Base-by-base conservation (phyloP, 2,329 filamentous ascomycete genomes). In the Pseudogymnoascus sp. region DNA sequence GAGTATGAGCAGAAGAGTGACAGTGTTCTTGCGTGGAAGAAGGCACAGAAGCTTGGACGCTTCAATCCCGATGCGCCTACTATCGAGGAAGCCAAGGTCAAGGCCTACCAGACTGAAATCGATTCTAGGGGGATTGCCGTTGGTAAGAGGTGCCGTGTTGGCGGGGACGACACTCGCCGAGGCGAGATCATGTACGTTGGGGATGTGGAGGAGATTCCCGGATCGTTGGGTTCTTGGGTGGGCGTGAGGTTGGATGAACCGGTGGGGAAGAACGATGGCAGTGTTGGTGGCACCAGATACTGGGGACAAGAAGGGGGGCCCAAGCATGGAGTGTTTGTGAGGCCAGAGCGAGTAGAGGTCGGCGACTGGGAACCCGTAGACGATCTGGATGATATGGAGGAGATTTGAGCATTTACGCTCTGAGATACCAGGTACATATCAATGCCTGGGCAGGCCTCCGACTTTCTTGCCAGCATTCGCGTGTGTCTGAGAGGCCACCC, bases 1-100 rank as follows among this genome's bases (percentile, higher is more conserved):
- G 89, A 93, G 72, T 99, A 99, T 77, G 91, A 92, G 74, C 85
- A 86, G 71, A 91, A 93, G 72, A 81, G 86, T 47, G 91, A 97
- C 76, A 93, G 89, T 3, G 95, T 99, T 13, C 83, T 97, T 24
- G 90, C 93, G 5, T 97, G 92, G 92, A 99, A 99, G 78, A 93
- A 90, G 78, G 80, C 86, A n/a, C 87, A 96, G 75, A 93, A 96
- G 74, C 84, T 97, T n/a, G 95, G 95, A 61, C 90, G 95, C 37
- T 99, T 99, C 76, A 91, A 97, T 73, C 95, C 95, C 11, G 82
- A 88, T 69, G 91, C 92, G 6, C 86, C 89, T 16, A 85, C 81
- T 65, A 83, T 89, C 21, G 87, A 92, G 73, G 81, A 90, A 72
- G 83, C 90, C 67, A 90, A 90, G 74, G 79, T 89, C 64, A 81